These are phyloP conservation scores for Mycosphaerella sp. DNA, from an alignment of 2,329 filamentous ascomycete genomes.

Conservation along the genomic window DNA sequence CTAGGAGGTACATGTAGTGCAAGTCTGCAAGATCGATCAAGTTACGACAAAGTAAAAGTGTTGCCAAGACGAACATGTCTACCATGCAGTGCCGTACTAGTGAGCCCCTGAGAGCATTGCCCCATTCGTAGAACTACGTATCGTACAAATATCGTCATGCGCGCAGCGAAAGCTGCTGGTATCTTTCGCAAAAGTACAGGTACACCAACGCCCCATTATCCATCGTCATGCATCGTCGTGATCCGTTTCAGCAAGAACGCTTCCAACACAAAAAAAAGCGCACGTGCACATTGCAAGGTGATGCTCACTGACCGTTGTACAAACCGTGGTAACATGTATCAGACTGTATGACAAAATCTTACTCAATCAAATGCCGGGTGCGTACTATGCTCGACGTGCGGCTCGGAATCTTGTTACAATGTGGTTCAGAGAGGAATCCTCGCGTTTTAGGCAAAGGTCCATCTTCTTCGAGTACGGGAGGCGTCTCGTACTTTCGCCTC, in stretches of 20 bases:
- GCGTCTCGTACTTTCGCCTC: slow-evolving; percentile 12
- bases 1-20: too few species aligned
- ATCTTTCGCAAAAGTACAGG: slow-evolving; percentile 5
- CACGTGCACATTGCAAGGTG: not conserved
- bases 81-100: not conserved
- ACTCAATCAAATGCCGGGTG: slow-evolving; percentile 16
- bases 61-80: too few species aligned
- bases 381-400: slow-evolving; percentile 8
- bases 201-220: not conserved
- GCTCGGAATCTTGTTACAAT: slow-evolving; percentile 4
- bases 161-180: slow-evolving; percentile 9
- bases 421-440: slow-evolving; percentile 3
- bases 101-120: not conserved
- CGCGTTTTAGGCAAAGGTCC: not conserved
- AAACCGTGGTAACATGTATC: slow-evolving; percentile 6
- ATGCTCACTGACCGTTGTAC: not conserved
- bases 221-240: slow-evolving; percentile 4
- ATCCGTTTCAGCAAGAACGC: slow-evolving; percentile 3
- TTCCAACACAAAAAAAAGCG: not conserved
- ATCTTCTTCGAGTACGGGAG: slow-evolving; percentile 14
- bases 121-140: not conserved
- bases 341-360: slow-evolving; percentile 11
- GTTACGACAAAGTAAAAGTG: too few species aligned
- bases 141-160: slow-evolving; percentile 8
- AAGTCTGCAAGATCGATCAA: too few species aligned